phyloP scores from a whole-genome alignment of 768 basidiomycete genomes.

The Chalciporus chontae region DNA sequence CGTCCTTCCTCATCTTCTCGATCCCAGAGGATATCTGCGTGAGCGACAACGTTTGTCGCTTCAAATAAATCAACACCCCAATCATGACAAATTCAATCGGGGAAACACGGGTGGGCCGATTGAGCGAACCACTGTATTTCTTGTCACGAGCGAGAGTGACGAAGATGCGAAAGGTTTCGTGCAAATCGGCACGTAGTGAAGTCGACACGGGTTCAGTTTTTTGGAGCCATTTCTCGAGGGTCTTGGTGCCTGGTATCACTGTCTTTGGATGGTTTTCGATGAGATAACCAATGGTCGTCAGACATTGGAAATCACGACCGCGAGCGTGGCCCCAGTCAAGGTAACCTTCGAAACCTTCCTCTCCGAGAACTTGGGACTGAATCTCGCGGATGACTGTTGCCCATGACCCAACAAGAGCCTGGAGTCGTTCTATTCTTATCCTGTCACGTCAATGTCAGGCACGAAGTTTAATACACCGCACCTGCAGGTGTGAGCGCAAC shows the following conservation, averaged over 20 bases:
- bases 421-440: constrained; percentile 41
- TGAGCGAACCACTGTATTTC: constrained; percentile 31
- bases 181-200: constrained; percentile 26
- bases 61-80: constrained; percentile 38
- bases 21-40: constrained; percentile 43
- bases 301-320: constrained; percentile 45
- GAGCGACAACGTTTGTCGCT: constrained; percentile 31
- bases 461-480: constrained; percentile 16
- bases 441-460: neutral
- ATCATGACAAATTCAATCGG: constrained; percentile 47
- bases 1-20: constrained; percentile 35
- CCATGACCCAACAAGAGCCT: constrained; percentile 47
- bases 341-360: constrained; percentile 35
- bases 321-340: constrained; percentile 43
- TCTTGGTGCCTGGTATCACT: constrained; percentile 21
- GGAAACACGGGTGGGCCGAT: constrained; percentile 35
- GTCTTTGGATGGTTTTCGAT: constrained; percentile 31
- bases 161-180: constrained; percentile 35
- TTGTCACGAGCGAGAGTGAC: constrained; percentile 32
- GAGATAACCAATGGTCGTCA: constrained; percentile 35
- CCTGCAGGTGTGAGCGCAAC: constrained; percentile 49
- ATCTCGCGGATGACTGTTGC: constrained; percentile 41
- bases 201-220: constrained; percentile 23
- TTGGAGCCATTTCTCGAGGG: constrained; percentile 38
- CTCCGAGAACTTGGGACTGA: constrained; percentile 33